Evolutionary conservation across 257 asterid genomes (phyloP).

Genomic region (Lycium barbarum): DNA sequence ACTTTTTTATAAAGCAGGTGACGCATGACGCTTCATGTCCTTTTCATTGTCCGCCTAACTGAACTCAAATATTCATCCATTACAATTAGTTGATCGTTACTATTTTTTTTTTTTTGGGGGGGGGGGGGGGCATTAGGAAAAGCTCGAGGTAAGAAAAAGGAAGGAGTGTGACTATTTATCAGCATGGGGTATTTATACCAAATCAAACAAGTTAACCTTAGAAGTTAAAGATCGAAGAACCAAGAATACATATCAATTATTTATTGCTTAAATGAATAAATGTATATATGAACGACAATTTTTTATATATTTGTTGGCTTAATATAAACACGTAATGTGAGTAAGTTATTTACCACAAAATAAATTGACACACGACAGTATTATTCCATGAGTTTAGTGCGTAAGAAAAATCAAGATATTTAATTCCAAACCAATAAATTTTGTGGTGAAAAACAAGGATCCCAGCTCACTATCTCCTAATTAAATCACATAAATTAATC

Average conservation of each 20-base stretch:
- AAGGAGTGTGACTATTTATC: background rate
- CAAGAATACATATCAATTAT: too few relatives aligned
- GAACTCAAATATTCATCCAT: background rate
- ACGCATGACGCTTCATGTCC: background rate
- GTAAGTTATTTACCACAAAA: background rate
- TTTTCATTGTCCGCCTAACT: background rate
- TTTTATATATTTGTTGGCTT: background rate
- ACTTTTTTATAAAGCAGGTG: background rate
- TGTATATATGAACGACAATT: background rate
- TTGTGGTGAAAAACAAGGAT: conserved; percentile 28
- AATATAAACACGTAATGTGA: background rate
- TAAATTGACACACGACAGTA: background rate
- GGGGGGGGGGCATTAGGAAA: background rate
- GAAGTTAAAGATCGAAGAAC: background rate
- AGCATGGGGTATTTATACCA: background rate
- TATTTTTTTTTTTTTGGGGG: too few relatives aligned
- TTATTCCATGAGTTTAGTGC: background rate
- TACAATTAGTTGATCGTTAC: background rate
- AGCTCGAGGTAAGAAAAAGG: background rate
- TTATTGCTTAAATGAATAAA: too few relatives aligned
- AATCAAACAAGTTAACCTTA: background rate
- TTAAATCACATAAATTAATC: background rate
- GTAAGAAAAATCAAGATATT: background rate
- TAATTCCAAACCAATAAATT: background rate
- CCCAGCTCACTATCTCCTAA: conserved; percentile 23